Evolutionary conservation across 163 green algal genomes (phyloP).

Genomic region (Scenedesmus sp.): DNA sequence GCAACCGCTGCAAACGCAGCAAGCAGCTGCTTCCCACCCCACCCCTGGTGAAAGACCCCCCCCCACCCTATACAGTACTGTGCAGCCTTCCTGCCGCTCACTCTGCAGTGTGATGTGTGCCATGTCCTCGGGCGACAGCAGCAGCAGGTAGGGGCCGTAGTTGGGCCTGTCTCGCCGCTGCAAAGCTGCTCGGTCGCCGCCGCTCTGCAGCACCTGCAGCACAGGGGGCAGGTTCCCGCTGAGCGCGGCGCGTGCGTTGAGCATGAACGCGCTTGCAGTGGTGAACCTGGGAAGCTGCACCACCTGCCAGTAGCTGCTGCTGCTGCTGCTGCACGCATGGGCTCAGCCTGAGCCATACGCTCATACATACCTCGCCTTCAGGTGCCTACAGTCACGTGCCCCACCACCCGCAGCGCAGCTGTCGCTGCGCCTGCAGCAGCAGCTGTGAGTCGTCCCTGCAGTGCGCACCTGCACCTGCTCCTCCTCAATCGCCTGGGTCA

Average conservation of each 20-base stretch:
- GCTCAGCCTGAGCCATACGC: too few species aligned
- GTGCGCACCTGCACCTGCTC: conserved; percentile 50
- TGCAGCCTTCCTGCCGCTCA: background rate
- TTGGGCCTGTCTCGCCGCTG: conserved; percentile 59
- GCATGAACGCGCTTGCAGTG: too few species aligned
- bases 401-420: too few species aligned
- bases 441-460: too few species aligned
- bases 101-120: conserved; percentile 53
- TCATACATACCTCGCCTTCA: too few species aligned
- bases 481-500: conserved; percentile 42
- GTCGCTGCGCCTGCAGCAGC: too few species aligned
- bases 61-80: background rate
- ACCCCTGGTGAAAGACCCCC: background rate
- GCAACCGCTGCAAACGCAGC: background rate
- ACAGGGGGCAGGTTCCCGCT: too few species aligned
- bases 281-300: too few species aligned
- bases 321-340: background rate
- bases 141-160: conserved; percentile 76
- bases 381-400: too few species aligned
- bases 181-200: background rate
- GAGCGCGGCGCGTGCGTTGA: too few species aligned
- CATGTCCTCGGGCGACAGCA: conserved; percentile 69
- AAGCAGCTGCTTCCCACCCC: background rate
- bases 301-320: background rate
- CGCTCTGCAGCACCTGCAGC: background rate